These are phyloP conservation scores for Pseudocercospora crystallina DNA, from an alignment of 2,329 filamentous ascomycete species.

Conservation along the genomic window DNA sequence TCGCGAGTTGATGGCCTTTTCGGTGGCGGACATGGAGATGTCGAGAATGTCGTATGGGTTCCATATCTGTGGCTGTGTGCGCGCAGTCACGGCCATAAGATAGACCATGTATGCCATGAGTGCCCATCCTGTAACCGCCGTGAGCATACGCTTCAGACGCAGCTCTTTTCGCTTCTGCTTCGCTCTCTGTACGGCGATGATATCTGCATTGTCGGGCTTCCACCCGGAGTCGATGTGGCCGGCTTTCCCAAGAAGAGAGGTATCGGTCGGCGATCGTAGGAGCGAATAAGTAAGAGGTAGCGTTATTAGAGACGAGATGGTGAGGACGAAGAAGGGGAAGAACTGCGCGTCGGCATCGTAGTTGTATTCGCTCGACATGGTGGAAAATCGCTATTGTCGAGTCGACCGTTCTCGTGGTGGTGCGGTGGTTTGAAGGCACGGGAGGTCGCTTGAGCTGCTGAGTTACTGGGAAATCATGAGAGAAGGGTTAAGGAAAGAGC, in stretches of 20 bases:
- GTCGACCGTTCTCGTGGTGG: neutral
- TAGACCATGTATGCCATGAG: slow-evolving; percentile 90
- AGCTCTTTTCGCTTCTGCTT: slow-evolving; percentile 89
- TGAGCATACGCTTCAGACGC: slow-evolving; percentile 77
- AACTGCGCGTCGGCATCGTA: slow-evolving; percentile 99
- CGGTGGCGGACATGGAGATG: slow-evolving; percentile 75
- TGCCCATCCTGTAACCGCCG: slow-evolving; percentile 74
- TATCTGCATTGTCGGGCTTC: slow-evolving; percentile 75
- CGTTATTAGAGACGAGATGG: slow-evolving; percentile 81
- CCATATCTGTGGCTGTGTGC: slow-evolving; percentile 75
- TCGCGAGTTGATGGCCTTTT: slow-evolving; percentile 88
- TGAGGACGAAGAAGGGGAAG: slow-evolving; percentile 98
- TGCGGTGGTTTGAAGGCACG: neutral
- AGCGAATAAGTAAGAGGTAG: slow-evolving; percentile 87
- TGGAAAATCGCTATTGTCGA: slow-evolving; percentile 35
- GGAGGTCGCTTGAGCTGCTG: neutral
- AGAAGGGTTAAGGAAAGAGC: neutral
- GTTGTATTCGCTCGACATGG: slow-evolving; percentile 92
- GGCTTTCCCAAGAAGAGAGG: slow-evolving; percentile 71
- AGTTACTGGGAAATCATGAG: neutral
- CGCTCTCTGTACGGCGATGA: slow-evolving; percentile 78
- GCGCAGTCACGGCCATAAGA: slow-evolving; percentile 77
- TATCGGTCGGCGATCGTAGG: slow-evolving; percentile 70
- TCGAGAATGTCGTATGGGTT: slow-evolving; percentile 95
- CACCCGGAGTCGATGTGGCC: slow-evolving; percentile 80